Percentiles rank a stretch among this genome's conserved stretches.
Conservation (phyloP, 768 basidiomycete species). For the Hirschioporus abietinus region DNA sequence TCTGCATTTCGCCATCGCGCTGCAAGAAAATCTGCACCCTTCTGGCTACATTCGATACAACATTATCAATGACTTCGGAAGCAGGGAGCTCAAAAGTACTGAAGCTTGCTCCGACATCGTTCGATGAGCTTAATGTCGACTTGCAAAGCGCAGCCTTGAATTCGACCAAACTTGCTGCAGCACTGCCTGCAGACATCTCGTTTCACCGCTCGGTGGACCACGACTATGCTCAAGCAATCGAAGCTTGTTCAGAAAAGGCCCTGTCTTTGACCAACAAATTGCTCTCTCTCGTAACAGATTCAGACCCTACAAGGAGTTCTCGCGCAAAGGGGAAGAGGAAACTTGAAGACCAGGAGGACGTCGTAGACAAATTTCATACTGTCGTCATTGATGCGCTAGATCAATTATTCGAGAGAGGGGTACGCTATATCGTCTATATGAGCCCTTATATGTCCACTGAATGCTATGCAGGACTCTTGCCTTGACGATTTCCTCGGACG, state of each 20-base stretch:
- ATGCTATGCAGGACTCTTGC: conserved; percentile 59
- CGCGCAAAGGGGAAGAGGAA: conserved; percentile 50
- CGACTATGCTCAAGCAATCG: conserved; percentile 62
- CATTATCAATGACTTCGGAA: background rate
- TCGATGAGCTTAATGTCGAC: conserved; percentile 48
- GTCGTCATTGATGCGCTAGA: conserved; percentile 83
- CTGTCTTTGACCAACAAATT: conserved; percentile 63
- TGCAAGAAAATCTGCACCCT: background rate
- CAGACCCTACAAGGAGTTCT: conserved; percentile 26
- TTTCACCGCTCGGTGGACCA: conserved; percentile 88
- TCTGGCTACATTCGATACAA: no score
- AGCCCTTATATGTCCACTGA: background rate
- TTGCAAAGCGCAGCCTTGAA: conserved; percentile 59
- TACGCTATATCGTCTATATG: conserved; percentile 29
- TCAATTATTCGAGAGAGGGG: conserved; percentile 76
- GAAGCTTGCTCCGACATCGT: conserved; percentile 26
- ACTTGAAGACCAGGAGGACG: conserved; percentile 68
- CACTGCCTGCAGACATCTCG: conserved; percentile 68
- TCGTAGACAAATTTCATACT: conserved; percentile 76
- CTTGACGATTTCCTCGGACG: conserved; percentile 75
- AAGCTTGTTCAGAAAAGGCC: conserved; percentile 60
- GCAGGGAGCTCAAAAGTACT: background rate
- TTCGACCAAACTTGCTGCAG: conserved; percentile 55
- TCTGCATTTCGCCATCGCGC: background rate
- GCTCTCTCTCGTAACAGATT: conserved; percentile 45